These are phyloP conservation scores for Myxozyma mucilagina DNA, from an alignment of 805 yeast species.

Conservation along the genomic window DNA sequence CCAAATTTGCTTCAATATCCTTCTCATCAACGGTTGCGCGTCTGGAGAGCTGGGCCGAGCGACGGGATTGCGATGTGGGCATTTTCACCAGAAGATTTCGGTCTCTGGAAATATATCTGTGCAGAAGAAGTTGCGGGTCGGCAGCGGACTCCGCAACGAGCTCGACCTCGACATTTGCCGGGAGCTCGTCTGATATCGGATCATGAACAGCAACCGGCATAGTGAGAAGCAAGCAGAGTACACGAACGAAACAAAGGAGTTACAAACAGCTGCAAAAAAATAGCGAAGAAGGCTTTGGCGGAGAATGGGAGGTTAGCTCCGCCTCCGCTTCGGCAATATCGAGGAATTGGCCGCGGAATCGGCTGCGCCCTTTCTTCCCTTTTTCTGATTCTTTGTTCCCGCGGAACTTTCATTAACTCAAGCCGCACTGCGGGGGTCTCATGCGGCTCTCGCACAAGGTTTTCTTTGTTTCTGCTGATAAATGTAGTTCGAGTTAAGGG, in stretches of 20 bases:
- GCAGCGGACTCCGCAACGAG: constrained; percentile 20
- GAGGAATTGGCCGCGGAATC: too few relatives aligned
- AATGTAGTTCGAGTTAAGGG: too few relatives aligned
- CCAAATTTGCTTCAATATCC: background rate
- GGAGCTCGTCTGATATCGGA: constrained; percentile 7
- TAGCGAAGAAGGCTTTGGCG: background rate
- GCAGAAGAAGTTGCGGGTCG: constrained; percentile 25
- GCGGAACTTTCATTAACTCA: too few relatives aligned
- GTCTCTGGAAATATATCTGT: constrained; percentile 19
- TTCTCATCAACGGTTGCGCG: background rate
- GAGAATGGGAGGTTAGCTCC: too few relatives aligned
- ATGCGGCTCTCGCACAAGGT: too few relatives aligned
- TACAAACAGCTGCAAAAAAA: too few relatives aligned
- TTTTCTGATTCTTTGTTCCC: too few relatives aligned
- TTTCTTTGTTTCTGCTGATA: too few relatives aligned
- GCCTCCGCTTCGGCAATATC: too few relatives aligned
- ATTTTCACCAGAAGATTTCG: constrained; percentile 1
- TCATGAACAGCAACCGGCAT: constrained; percentile 25
- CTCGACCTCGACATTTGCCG: constrained; percentile 16
- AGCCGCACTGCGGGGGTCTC: too few relatives aligned
- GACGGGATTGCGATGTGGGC: constrained; percentile 7
- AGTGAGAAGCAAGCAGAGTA: background rate
- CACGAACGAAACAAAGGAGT: too few relatives aligned
- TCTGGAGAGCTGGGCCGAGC: background rate
- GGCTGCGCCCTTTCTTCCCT: too few relatives aligned